phyloP scores from a whole-genome alignment of 2,329 filamentous ascomycete genomes.

The Colletotrichum euphorbiae region DNA sequence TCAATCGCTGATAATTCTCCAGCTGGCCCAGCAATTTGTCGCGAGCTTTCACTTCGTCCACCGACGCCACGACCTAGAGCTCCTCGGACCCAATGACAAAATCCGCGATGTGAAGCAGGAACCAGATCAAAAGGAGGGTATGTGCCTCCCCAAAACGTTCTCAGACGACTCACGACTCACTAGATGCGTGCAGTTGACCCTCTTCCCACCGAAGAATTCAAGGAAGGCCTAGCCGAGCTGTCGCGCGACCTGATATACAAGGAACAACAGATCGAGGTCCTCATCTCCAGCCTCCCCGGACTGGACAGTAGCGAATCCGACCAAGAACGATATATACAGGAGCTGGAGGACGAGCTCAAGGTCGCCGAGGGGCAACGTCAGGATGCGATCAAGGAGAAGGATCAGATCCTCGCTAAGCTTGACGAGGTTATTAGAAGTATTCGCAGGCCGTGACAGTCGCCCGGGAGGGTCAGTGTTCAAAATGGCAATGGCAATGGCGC shows the following conservation, averaged over 20 bases:
- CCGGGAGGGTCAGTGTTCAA: slow-evolving; percentile 11
- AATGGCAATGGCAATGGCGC: slow-evolving; percentile 18
- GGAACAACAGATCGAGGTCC: slow-evolving; percentile 83
- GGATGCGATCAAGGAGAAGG: slow-evolving; percentile 72
- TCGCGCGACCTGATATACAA: slow-evolving; percentile 82
- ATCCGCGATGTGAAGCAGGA: slow-evolving; percentile 69
- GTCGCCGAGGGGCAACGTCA: slow-evolving; percentile 71
- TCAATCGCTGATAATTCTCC: slow-evolving; percentile 18
- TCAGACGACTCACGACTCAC: slow-evolving; percentile 28
- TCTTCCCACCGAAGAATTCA: slow-evolving; percentile 72
- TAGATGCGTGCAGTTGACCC: slow-evolving; percentile 63
- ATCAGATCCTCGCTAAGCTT: slow-evolving; percentile 69
- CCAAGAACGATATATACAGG: slow-evolving; percentile 75
- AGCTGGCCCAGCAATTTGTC: slow-evolving; percentile 78
- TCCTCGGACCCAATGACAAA: slow-evolving; percentile 67
- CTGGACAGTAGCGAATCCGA: slow-evolving; percentile 82
- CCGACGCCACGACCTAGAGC: slow-evolving; percentile 74
- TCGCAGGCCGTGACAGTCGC: slow-evolving; percentile 62
- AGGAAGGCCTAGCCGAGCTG: slow-evolving; percentile 76
- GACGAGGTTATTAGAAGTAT: slow-evolving; percentile 72
- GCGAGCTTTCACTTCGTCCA: slow-evolving; percentile 75
- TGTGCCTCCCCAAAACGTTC: slow-evolving; percentile 9
- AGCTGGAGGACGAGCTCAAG: slow-evolving; percentile 73
- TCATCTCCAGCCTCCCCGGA: slow-evolving; percentile 81
- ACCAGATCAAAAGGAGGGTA: slow-evolving; percentile 63